These are phyloP conservation scores for Mycena alexandri DNA, from an alignment of 768 basidiomycete species.

Conservation along the genomic window DNA sequence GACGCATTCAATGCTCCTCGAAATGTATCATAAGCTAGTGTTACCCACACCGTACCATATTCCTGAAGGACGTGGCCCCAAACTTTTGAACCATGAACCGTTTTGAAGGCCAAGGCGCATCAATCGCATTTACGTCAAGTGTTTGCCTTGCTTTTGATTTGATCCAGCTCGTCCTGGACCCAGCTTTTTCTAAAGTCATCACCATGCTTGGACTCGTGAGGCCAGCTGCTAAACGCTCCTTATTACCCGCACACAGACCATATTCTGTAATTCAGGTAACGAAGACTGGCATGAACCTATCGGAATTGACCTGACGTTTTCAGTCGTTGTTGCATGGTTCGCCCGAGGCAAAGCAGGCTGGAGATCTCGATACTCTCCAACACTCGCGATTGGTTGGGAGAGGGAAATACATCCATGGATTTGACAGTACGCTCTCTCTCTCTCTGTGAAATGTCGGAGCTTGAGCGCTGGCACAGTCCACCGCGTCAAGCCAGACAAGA, in stretches of 20 bases:
- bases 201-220: conserved; percentile 34
- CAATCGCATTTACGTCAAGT: background rate
- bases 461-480: conserved; percentile 70
- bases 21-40: too few species aligned
- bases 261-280: conserved; percentile 74
- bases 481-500: conserved; percentile 83
- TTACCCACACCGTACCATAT: too few species aligned
- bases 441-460: background rate
- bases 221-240: conserved; percentile 30
- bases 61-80: too few species aligned
- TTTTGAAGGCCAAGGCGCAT: too few species aligned
- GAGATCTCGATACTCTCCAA: conserved; percentile 80
- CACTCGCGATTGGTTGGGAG: conserved; percentile 92
- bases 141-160: conserved; percentile 4
- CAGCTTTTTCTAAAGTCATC: conserved; percentile 5
- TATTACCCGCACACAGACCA: conserved; percentile 51
- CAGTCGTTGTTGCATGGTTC: conserved; percentile 96
- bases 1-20: background rate
- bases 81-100: too few species aligned
- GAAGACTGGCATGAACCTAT: conserved; percentile 32
- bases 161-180: background rate
- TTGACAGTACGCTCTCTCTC: conserved; percentile 73
- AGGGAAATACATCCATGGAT: conserved; percentile 93
- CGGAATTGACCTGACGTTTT: conserved; percentile 41
- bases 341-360: conserved; percentile 86